These are phyloP conservation scores for Echinosophora koreensis DNA, from an alignment of 306 rosid species.

Conservation along the genomic window DNA sequence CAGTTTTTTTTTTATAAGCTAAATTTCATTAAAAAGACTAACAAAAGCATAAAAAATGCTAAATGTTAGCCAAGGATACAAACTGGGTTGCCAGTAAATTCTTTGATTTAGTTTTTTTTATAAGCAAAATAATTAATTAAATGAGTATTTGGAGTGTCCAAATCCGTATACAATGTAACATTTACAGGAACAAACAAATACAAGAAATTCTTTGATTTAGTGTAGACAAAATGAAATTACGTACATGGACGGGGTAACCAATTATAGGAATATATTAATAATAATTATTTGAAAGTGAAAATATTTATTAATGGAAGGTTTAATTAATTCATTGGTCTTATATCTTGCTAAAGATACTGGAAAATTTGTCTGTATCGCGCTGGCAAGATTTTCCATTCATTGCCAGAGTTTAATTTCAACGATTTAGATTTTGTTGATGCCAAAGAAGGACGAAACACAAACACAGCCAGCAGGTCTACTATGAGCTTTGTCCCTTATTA, in stretches of 20 bases:
- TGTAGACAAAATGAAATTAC: conserved; percentile 2
- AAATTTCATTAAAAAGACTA: too few species aligned
- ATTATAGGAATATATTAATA: background rate
- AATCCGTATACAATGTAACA: too few species aligned
- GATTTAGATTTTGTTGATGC: conserved; percentile 65
- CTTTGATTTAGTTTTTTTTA: background rate
- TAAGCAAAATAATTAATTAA: too few species aligned
- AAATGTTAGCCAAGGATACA: too few species aligned
- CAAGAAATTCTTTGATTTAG: background rate
- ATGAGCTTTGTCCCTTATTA: conserved; percentile 49
- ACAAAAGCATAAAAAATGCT: too few species aligned
- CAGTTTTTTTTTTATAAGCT: too few species aligned
- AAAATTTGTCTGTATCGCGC: conserved; percentile 44
- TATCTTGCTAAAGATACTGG: background rate
- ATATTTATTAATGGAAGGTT: conserved; percentile 8
- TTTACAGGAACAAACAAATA: too few species aligned
- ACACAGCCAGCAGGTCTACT: conserved; percentile 49
- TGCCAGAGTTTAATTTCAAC: conserved; percentile 43
- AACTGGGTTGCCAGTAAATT: too few species aligned
- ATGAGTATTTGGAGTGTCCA: too few species aligned
- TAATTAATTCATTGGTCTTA: conserved; percentile 25
- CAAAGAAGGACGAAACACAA: conserved; percentile 40
- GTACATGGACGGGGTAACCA: background rate
- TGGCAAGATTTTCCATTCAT: too few species aligned
- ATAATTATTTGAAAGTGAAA: too few species aligned